Evolutionary conservation across 2,329 filamentous ascomycete genomes (phyloP), one percentile per base, ranked within the genome.

Genomic region (Bipolaris bicolor): DNA sequence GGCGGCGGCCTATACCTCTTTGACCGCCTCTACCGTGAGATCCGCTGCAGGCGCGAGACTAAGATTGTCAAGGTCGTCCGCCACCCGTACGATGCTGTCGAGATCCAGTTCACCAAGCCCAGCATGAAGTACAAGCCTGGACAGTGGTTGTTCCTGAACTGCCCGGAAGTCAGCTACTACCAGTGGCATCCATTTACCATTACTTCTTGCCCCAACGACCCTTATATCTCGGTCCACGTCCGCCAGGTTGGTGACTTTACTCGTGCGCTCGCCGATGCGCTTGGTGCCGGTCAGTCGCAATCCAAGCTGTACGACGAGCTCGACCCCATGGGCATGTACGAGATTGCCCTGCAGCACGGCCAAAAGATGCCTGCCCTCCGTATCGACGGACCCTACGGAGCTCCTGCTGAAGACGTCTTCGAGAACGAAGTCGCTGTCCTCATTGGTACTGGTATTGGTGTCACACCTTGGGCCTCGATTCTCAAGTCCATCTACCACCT

Each of bases 101-200:
- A 99, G 80, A 93, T 99, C 61, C 95, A 99, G 76, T 98, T 99
- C 80, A 86, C 85, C 76, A 99, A 99, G 81, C 91, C 94, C 5
- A 95, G 90, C 56, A 96, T 99, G 89, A 91, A 88, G 73, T 99
- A 99, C 86, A 98, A 97, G 84, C 90, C 95, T 13, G 95, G 95
- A 31, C 95, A 99, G 80, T 99, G 94, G 93, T 87, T 98, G 36
- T 98, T 98, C 82, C 84, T 99, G 58, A 94, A 98, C 76, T 88
- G 96, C 22, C 95, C 95, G 0, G 89, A 90, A 6, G 87, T 99
- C 52, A 97, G 92, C 63, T 86, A 84, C 68, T 88, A 92, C 73
- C 92, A 99, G 80, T 99, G 95, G 95, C 95, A 99, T 79, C 95
- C 95, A 1, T 99, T 98, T 76, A 99, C 95, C 72, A 98, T 99